Base-by-base conservation (phyloP, 1,139 yeast genomes). In the Saccharomyces hybrid region DNA sequence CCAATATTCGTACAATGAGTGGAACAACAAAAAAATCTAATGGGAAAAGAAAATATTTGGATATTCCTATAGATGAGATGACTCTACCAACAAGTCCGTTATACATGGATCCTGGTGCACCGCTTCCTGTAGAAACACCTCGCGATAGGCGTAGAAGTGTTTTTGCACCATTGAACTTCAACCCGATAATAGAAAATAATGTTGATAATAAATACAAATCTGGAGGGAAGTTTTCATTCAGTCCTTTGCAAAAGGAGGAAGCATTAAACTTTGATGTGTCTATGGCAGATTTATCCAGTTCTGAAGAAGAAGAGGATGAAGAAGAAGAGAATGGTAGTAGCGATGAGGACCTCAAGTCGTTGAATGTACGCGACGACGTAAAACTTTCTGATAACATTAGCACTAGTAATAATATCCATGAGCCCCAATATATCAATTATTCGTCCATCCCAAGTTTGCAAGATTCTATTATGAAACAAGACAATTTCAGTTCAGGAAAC, bases 81-180 rank as follows among this genome's bases (percentile, higher is more conserved):
- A 77, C 81, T 0, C 61, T 78, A 11, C 68, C 75, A 27, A 62
- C 68, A 13, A 71, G 76, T 2, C 86, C 86, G 0, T 72, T 80
- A n/a, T 86, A 86, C 62, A 79, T 76, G 52, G 95, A 86, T 65
- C 95, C 95, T 0, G 95, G 95, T 47, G 93, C 95, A 0, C 95
- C 95, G 1, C 72, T 82, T 3, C 91, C 95, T 0, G 71, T 79
- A 30, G 82, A 83, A 3, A 83, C 90, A 0, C 89, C 89, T 3
- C 73, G 67, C 50, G 75, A 70, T 23, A 64, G 70, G 44, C 74
- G 72, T 56, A 75, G 71, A 57, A 86, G 93, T 46, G 80, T 84
- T 0, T 89, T 88, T 68, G 88, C 96, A 0, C 96, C 96, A 0
- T 74, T 89, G 34, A 77, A 79, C 47, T 89, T 89, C 70, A 87